phyloP scores from a whole-genome alignment of 306 rosid species.

The Acmispon strigosus region DNA sequence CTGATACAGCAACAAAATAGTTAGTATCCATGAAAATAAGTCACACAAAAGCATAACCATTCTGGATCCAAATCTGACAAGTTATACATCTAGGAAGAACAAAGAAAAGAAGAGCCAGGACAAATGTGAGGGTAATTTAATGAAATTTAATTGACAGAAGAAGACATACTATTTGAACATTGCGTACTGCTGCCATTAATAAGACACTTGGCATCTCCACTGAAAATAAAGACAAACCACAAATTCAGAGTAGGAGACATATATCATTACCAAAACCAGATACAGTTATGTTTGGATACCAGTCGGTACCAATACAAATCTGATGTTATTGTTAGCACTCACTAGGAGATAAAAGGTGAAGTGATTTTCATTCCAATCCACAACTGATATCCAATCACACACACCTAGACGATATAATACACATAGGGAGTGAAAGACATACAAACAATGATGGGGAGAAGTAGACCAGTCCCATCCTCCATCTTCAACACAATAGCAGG shows the following conservation, averaged over 20 bases:
- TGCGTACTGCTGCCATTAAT: constrained; percentile 89
- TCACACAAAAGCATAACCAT: constrained; percentile 12
- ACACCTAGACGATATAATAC: background rate
- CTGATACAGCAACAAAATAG: constrained; percentile 40
- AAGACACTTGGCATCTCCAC: constrained; percentile 97
- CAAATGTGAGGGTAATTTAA: background rate
- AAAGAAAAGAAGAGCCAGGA: background rate
- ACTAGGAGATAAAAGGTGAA: too few relatives aligned
- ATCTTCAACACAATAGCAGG: constrained; percentile 96
- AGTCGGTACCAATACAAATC: too few relatives aligned
- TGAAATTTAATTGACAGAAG: background rate
- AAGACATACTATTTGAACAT: constrained; percentile 77
- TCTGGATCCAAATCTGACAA: background rate
- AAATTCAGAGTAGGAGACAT: constrained; percentile 11
- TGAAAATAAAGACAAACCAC: constrained; percentile 39
- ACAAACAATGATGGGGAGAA: constrained; percentile 99
- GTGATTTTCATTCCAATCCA: too few relatives aligned
- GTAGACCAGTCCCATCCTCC: constrained; percentile 96
- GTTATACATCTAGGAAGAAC: background rate
- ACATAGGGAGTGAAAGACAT: constrained; percentile 28
- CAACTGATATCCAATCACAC: background rate
- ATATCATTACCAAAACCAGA: constrained; percentile 1
- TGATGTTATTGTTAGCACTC: too few relatives aligned
- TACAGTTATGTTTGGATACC: too few relatives aligned
- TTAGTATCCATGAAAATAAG: background rate